Conservation (phyloP, 2,329 filamentous ascomycete species). For the Ilyonectria mors-panacis region DNA sequence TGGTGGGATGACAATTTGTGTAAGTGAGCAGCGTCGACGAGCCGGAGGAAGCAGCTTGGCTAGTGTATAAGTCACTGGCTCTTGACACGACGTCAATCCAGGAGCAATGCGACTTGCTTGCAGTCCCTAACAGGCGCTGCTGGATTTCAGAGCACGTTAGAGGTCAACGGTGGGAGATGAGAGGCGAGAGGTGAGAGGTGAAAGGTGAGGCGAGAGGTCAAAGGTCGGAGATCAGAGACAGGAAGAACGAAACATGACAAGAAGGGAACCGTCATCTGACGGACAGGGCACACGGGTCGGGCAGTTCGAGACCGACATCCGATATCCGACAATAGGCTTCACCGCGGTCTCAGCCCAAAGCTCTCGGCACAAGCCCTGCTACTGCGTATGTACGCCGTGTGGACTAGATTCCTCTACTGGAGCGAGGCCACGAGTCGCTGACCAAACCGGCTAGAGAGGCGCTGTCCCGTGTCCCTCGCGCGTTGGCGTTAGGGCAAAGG, state of each 20-base stretch:
- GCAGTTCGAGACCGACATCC: slow-evolving; percentile 24
- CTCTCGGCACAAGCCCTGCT: neutral
- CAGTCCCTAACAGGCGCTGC: slow-evolving; percentile 3
- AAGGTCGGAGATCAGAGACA: slow-evolving; percentile 18
- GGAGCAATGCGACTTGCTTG: neutral
- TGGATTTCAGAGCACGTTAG: neutral
- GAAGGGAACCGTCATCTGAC: slow-evolving; percentile 49
- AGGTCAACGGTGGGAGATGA: neutral
- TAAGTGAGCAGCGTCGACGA: neutral
- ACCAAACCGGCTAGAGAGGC: neutral
- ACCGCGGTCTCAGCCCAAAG: slow-evolving; percentile 19
- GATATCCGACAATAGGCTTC: slow-evolving; percentile 19
- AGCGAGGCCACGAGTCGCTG: neutral
- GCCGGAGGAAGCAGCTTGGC: neutral
- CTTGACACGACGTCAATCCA: neutral
- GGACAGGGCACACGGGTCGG: slow-evolving; percentile 5
- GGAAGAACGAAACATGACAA: slow-evolving; percentile 31
- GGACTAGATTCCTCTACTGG: neutral
- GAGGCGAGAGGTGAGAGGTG: neutral
- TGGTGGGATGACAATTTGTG: neutral
- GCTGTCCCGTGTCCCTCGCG: neutral
- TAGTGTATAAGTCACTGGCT: neutral
- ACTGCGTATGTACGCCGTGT: neutral
- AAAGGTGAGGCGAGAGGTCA: slow-evolving; percentile 4
- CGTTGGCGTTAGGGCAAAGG: neutral